phyloP scores from a whole-genome alignment of 305 asterid genomes.

The Fraxinus greggii region DNA sequence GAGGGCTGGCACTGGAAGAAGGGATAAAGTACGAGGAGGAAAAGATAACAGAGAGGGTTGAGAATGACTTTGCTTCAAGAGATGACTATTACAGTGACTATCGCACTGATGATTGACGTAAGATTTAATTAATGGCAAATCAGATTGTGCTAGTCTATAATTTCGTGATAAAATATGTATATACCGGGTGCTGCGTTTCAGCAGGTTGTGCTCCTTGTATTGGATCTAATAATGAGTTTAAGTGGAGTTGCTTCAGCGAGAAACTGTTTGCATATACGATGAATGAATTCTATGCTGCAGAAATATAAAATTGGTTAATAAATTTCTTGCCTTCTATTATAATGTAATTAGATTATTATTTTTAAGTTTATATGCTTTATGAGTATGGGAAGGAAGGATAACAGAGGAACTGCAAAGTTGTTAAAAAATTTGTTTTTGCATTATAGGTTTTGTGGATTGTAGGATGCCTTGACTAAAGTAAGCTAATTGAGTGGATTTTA shows the following conservation, averaged over 20 bases:
- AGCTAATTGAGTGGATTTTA: not conserved
- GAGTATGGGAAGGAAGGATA: not conserved
- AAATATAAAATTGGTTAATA: not conserved
- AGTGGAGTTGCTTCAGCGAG: not conserved
- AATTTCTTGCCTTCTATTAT: not conserved
- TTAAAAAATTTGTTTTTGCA: not conserved
- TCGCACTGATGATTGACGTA: constrained; percentile 52
- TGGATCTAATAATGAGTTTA: not conserved
- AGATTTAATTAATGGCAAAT: constrained; percentile 18
- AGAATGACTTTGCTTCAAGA: constrained; percentile 46
- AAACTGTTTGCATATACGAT: not conserved
- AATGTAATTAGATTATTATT: not conserved
- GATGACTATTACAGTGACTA: constrained; percentile 53
- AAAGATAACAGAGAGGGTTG: constrained; percentile 52
- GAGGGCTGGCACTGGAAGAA: constrained; percentile 72
- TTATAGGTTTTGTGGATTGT: not conserved
- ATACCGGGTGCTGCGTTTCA: constrained; percentile 21
- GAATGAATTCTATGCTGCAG: not conserved
- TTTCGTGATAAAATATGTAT: constrained; percentile 23
- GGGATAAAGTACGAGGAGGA: constrained; percentile 65
- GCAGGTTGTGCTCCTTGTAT: not conserved
- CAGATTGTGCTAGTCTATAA: constrained; percentile 22
- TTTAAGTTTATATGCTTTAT: not conserved
- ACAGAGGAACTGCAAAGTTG: not conserved
- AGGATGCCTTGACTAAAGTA: not conserved